A percentile compares a stretch with the other conserved stretches of the same genome.
Conservation (phyloP, 148 eudicot genomes). For the Amaranthus hypochondriacus region DNA sequence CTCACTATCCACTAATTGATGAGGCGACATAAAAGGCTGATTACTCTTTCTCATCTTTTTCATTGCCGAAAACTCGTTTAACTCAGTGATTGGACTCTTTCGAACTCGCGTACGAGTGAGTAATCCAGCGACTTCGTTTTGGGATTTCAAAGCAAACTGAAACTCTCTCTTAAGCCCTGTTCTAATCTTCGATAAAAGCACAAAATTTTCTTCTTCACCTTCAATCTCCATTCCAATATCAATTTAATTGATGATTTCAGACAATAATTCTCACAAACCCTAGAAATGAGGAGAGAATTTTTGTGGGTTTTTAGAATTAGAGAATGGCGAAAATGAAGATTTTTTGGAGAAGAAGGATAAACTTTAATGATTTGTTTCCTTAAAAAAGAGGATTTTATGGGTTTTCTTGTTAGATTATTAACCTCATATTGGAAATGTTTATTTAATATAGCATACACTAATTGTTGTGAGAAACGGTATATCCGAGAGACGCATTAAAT, state of each 20-base stretch:
- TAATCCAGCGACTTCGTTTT: constrained; percentile 35
- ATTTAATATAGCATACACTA: no score
- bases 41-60: constrained; percentile 21
- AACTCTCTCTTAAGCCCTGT: constrained; percentile 36
- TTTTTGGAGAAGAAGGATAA: neutral
- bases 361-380: no score
- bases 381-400: no score
- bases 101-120: constrained; percentile 46
- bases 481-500: no score
- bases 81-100: constrained; percentile 19
- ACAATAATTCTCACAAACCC: neutral
- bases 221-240: constrained; percentile 28
- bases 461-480: no score
- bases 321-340: neutral
- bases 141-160: constrained; percentile 52
- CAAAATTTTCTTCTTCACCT: constrained; percentile 30
- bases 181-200: constrained; percentile 39
- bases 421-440: no score
- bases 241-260: neutral
- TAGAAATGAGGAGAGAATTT: neutral
- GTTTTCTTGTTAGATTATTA: no score
- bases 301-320: neutral
- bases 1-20: constrained; percentile 25
- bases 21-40: neutral
- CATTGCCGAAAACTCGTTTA: neutral